Base-by-base conservation (phyloP, 2,329 filamentous ascomycete species). In the Phaeoacremonium minimum region DNA sequence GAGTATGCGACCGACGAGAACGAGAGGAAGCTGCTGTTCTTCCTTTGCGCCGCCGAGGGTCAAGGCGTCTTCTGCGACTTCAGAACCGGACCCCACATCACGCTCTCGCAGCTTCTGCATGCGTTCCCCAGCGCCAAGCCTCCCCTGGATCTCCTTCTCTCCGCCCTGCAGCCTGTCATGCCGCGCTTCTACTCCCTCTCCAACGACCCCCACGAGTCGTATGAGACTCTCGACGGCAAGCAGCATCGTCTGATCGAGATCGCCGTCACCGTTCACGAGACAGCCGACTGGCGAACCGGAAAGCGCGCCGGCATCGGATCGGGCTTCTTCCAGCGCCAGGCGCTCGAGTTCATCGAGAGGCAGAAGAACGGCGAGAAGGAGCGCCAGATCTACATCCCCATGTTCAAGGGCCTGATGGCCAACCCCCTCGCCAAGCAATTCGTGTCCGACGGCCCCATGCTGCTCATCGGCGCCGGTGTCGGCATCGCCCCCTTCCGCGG, bases 361-460 rank as follows among this genome's bases (percentile, higher is more conserved):
- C 79, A 87, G 55, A 64, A 71, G 20, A 64, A 71, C 3, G 84
- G 83, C 32, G 69, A 75, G 37, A 60, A 61, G 43, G 57, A 64
- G 33, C 71, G 64, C 4, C 77, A 88, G 47, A 56, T 97, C 13
- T 81, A 87, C 49, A 71, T 97, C 5, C 93, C 93, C 50, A 96
- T 98, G 87, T 98, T 98, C 77, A 89, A 95, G 54, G 93, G 93
- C 1, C 72, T 98, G 30, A 98, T 98, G 93, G 83, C 89, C 43
- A 98, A 98, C 60, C 93, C 93, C 1, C 75, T 98, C 2, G 93
- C 90, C 9, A 85, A 83, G 55, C 82, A 96, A 55, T 98, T 97
- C 56, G 84, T 88, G 35, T 83, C 86, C 4, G 91, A 98, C 57
- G 93, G 93, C 0, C 93, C 93, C 0, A 98, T 98, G 93, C 81